These are phyloP conservation scores for Chalciporus sp. DNA, from an alignment of 1,284 basidiomycete genomes.

Conservation along the genomic window DNA sequence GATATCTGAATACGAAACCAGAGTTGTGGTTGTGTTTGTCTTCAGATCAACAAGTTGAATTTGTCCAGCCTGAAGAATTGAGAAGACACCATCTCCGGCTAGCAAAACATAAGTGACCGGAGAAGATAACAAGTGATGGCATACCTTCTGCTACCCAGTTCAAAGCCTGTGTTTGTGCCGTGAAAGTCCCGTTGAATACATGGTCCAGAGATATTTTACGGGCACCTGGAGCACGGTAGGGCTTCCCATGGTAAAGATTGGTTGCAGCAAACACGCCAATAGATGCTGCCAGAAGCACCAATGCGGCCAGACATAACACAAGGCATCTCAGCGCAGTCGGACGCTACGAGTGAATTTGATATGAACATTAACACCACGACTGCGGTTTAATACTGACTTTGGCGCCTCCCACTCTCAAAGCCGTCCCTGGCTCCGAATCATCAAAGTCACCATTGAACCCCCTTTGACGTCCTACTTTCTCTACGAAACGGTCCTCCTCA, in stretches of 20 bases:
- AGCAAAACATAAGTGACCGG: constrained; percentile 17
- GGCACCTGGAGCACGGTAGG: constrained; percentile 54
- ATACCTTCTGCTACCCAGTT: constrained; percentile 89
- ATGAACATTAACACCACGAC: constrained; percentile 2
- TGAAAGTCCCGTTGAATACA: constrained; percentile 88
- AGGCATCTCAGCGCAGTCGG: constrained; percentile 56
- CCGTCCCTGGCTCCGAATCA: constrained; percentile 34
- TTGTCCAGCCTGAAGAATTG: constrained; percentile 56
- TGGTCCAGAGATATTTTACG: constrained; percentile 84
- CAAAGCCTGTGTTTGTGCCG: constrained; percentile 46
- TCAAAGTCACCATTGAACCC: constrained; percentile 17
- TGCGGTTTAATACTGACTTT: constrained; percentile 33
- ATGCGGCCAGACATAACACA: constrained; percentile 50
- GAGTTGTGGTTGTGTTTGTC: constrained; percentile 65
- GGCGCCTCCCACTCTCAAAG: constrained; percentile 39
- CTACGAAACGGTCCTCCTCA: constrained; percentile 52
- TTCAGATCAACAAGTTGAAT: constrained; percentile 82
- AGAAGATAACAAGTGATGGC: constrained; percentile 14
- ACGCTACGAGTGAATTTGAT: constrained; percentile 33
- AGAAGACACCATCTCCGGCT: constrained; percentile 93
- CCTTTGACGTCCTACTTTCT: constrained; percentile 35
- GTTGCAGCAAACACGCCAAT: constrained; percentile 76
- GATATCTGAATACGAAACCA: constrained; percentile 62
- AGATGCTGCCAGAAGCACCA: constrained; percentile 57
- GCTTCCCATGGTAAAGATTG: constrained; percentile 57